Percentiles rank a stretch among this genome's conserved stretches.
Conservation (phyloP, 768 basidiomycete genomes). For the Pisolithus microcarpus region DNA sequence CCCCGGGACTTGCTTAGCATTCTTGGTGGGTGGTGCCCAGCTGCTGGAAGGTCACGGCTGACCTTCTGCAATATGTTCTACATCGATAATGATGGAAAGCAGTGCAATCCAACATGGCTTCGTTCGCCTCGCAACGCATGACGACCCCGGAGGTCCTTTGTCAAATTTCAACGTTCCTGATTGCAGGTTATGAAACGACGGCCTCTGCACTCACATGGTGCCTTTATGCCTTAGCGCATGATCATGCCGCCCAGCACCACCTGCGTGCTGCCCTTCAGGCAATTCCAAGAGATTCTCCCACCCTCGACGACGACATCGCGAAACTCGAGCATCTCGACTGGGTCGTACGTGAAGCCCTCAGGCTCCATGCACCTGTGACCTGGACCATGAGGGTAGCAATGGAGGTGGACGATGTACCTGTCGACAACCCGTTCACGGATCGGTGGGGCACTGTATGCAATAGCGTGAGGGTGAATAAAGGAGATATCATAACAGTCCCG, state of each 20-base stretch:
- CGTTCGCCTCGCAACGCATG: slow-evolving; percentile 41
- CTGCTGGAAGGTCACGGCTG: background rate
- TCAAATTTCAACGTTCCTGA: slow-evolving; percentile 59
- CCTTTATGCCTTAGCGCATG: slow-evolving; percentile 47
- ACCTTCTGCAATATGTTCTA: background rate
- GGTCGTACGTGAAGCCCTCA: slow-evolving; percentile 51
- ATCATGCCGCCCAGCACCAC: slow-evolving; percentile 37
- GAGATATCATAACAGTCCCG: slow-evolving; percentile 54
- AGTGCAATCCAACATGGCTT: slow-evolving; percentile 56
- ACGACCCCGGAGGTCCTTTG: slow-evolving; percentile 50
- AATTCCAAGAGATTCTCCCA: slow-evolving; percentile 13
- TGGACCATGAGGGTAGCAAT: slow-evolving; percentile 50
- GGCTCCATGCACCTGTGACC: slow-evolving; percentile 52
- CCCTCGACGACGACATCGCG: slow-evolving; percentile 24
- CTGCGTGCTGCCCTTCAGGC: slow-evolving; percentile 41
- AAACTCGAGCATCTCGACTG: slow-evolving; percentile 53
- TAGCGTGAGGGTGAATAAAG: slow-evolving; percentile 35
- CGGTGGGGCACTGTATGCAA: slow-evolving; percentile 23
- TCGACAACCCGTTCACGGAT: slow-evolving; percentile 30
- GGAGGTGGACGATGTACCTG: slow-evolving; percentile 46
- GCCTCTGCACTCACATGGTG: slow-evolving; percentile 56
- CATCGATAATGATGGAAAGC: background rate
- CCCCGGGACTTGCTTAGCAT: slow-evolving; percentile 52
- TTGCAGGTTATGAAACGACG: slow-evolving; percentile 61
- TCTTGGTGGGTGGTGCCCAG: slow-evolving; percentile 33